Evolutionary conservation across 1,284 basidiomycete genomes (phyloP).

Genomic region (Ustilago lituana): DNA sequence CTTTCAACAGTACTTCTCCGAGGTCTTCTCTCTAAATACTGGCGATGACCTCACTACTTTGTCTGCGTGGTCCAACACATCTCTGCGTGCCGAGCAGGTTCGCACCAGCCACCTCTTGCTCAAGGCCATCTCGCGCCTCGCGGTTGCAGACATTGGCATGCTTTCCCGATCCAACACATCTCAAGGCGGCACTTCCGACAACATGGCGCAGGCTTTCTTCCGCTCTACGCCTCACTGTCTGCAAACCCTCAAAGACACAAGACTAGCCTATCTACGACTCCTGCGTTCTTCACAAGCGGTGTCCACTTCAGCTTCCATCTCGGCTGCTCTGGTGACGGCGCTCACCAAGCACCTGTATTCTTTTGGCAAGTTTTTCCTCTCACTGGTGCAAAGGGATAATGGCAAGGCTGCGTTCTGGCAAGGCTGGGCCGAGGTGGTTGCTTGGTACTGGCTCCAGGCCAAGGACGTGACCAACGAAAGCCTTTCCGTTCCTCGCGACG

Average conservation of each 20-base stretch:
- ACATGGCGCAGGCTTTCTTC: constrained; percentile 62
- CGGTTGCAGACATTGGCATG: constrained; percentile 59
- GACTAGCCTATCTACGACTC: constrained; percentile 45
- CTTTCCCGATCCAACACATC: constrained; percentile 43
- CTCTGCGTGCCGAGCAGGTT: constrained; percentile 50
- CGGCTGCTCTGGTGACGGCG: constrained; percentile 27
- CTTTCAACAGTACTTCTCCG: constrained; percentile 58
- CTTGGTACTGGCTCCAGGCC: constrained; percentile 64
- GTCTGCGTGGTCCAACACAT: constrained; percentile 51
- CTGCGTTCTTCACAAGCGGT: constrained; percentile 23
- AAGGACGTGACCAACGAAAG: constrained; percentile 38
- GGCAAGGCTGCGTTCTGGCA: constrained; percentile 61
- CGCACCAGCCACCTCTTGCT: constrained; percentile 63
- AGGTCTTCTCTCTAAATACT: constrained; percentile 43
- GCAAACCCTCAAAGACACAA: constrained; percentile 46
- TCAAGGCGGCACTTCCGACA: constrained; percentile 34
- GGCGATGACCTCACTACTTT: constrained; percentile 32
- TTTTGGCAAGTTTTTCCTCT: constrained; percentile 64
- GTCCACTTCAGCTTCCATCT: constrained; percentile 12
- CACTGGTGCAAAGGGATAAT: constrained; percentile 55
- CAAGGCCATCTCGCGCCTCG: constrained; percentile 57
- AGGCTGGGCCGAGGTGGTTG: constrained; percentile 62
- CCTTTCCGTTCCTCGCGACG: constrained; percentile 44
- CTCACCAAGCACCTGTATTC: constrained; percentile 62
- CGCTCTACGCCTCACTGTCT: constrained; percentile 56